phyloP scores from a whole-genome alignment of 345 rosid genomes.

The Hypericum androsaemum region DNA sequence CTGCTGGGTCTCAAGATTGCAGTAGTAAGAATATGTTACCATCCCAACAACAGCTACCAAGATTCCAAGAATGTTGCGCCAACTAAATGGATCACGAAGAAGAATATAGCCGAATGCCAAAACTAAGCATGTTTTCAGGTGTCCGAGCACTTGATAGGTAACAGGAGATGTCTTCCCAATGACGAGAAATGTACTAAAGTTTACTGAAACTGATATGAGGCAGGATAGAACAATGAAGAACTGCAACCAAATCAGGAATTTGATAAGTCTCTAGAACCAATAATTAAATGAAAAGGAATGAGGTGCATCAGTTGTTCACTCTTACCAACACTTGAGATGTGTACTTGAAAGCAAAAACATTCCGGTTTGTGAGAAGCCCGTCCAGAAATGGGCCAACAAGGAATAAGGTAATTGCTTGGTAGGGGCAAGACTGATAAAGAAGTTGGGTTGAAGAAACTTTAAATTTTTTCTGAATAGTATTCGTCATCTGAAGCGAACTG shows the following conservation, averaged over 20 bases:
- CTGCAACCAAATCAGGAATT: conserved; percentile 44
- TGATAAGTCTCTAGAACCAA: conserved; percentile 8
- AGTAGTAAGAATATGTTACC: conserved; percentile 84
- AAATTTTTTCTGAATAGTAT: conserved; percentile 98
- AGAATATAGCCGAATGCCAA: conserved; percentile 93
- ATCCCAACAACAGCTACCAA: conserved; percentile 85
- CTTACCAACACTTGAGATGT: conserved; percentile 96
- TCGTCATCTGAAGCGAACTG: conserved; percentile 68
- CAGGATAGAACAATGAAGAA: conserved; percentile 99
- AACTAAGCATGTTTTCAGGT: conserved; percentile 92
- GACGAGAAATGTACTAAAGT: conserved; percentile 97
- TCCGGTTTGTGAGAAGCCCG: conserved; percentile 79
- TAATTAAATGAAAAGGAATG: neutral
- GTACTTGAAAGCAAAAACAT: conserved; percentile 94
- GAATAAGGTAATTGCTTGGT: conserved; percentile 89
- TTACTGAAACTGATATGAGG: conserved; percentile 95
- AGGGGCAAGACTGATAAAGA: conserved; percentile 96
- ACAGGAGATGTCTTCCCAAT: conserved; percentile 99
- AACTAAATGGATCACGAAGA: conserved; percentile 82
- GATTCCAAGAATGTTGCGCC: conserved; percentile 95
- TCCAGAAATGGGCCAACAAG: conserved; percentile 87
- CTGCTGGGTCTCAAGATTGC: conserved; percentile 71
- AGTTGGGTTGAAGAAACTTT: conserved; percentile 98
- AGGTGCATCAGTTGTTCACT: conserved; percentile 2
- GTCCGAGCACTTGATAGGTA: conserved; percentile 98